A percentile compares a stretch with the other conserved stretches of the same genome.
Conservation (phyloP, 192 early-diverging fungal species). For the Chytriomyces hyalinus region DNA sequence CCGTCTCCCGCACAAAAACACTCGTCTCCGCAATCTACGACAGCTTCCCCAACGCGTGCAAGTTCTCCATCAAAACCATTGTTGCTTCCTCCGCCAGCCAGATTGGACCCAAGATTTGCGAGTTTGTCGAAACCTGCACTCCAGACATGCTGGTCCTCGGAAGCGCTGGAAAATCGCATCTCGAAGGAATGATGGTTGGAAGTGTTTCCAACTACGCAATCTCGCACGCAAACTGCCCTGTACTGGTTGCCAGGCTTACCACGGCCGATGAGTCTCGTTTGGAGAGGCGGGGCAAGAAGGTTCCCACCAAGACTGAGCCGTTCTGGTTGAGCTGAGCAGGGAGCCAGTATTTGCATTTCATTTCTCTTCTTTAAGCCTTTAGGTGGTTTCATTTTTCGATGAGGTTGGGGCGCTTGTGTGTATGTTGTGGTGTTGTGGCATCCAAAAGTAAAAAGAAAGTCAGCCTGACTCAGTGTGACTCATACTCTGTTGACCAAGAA, state of each 20-base stretch:
- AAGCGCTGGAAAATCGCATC: constrained; percentile 48
- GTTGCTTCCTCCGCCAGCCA: not conserved
- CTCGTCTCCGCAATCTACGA: constrained; percentile 48
- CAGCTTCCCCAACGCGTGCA: constrained; percentile 29
- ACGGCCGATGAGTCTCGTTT: constrained; percentile 31
- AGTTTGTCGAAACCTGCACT: constrained; percentile 40
- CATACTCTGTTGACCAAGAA: too few relatives aligned
- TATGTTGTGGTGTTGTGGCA: too few relatives aligned
- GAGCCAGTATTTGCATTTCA: too few relatives aligned
- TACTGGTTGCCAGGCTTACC: constrained; percentile 45
- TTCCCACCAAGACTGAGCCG: too few relatives aligned
- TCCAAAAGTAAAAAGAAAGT: too few relatives aligned
- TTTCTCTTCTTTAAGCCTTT: too few relatives aligned
- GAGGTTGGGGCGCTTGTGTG: too few relatives aligned
- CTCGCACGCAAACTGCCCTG: constrained; percentile 40
- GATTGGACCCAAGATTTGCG: constrained; percentile 37
- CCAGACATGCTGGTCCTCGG: constrained; percentile 52
- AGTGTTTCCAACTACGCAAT: constrained; percentile 45
- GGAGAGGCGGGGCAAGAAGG: not conserved
- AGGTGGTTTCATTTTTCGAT: too few relatives aligned
- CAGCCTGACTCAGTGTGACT: too few relatives aligned
- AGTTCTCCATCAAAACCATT: constrained; percentile 33
- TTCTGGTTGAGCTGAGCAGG: too few relatives aligned
- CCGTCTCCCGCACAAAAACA: constrained; percentile 41
- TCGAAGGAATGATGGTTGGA: constrained; percentile 48